phyloP scores from a whole-genome alignment of 164 flowering plant species.

The Annona squamosa region DNA sequence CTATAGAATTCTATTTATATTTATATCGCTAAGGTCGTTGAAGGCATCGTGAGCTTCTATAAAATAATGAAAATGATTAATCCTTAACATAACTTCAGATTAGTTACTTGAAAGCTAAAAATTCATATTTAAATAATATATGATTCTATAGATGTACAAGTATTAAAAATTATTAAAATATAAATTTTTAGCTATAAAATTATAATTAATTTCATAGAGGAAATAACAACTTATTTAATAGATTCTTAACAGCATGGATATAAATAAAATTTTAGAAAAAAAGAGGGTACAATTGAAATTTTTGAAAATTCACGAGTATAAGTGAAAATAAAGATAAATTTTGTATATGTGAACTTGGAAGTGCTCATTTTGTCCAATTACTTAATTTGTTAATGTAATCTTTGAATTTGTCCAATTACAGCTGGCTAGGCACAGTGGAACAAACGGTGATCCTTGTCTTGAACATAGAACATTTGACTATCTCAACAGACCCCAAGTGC shows the following conservation, averaged over 20 bases:
- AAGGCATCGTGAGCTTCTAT: not conserved
- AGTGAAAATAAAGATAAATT: not conserved
- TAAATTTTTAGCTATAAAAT: too few relatives aligned
- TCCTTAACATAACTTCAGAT: too few relatives aligned
- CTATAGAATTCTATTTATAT: not conserved
- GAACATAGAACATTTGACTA: constrained; percentile 23
- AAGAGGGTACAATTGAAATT: not conserved
- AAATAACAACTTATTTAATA: too few relatives aligned
- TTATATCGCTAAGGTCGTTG: not conserved
- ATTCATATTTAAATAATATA: too few relatives aligned
- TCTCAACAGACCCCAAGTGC: constrained; percentile 36
- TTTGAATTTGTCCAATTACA: constrained; percentile 10
- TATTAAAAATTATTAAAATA: too few relatives aligned
- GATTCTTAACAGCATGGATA: too few relatives aligned
- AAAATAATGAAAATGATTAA: too few relatives aligned
- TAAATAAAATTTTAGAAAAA: not conserved
- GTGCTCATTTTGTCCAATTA: not conserved
- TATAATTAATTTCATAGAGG: too few relatives aligned
- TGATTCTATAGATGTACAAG: too few relatives aligned
- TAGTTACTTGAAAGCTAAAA: too few relatives aligned
- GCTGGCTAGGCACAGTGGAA: constrained; percentile 9
- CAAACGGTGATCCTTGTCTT: constrained; percentile 37
- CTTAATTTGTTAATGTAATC: not conserved
- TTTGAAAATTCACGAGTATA: not conserved
- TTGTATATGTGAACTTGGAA: not conserved